These are phyloP conservation scores for Sphaerobolus stellatus DNA, from an alignment of 1,284 basidiomycete species.

Conservation along the genomic window DNA sequence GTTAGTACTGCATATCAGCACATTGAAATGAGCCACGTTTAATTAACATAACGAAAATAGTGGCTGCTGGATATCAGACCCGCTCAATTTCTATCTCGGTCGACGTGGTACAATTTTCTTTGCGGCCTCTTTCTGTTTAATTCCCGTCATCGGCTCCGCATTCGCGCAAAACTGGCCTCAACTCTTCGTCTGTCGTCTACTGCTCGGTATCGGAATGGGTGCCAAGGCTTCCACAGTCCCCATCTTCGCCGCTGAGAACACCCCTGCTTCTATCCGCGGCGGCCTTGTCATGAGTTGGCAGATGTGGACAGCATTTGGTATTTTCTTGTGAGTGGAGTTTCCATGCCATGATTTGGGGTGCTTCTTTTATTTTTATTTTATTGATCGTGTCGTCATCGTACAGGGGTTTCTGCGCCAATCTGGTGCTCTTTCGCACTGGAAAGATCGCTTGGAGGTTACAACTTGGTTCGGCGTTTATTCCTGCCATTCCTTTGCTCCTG, in stretches of 20 bases:
- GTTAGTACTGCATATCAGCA: too few species aligned
- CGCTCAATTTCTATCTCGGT: conserved; percentile 45
- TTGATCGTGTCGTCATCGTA: conserved; percentile 13
- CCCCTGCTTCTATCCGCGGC: conserved; percentile 64
- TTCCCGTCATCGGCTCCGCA: conserved; percentile 58
- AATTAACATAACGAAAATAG: conserved; percentile 16
- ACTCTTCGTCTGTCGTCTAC: conserved; percentile 49
- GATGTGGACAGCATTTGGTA: conserved; percentile 62
- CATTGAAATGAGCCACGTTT: too few species aligned
- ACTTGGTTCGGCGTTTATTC: conserved; percentile 54
- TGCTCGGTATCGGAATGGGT: conserved; percentile 69
- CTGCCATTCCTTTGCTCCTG: conserved; percentile 48
- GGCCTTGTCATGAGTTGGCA: conserved; percentile 72
- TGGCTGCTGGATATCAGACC: conserved; percentile 48
- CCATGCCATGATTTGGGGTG: background rate
- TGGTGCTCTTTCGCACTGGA: conserved; percentile 45
- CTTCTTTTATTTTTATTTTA: conserved; percentile 12
- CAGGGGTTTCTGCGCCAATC: conserved; percentile 48
- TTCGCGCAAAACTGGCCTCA: conserved; percentile 38
- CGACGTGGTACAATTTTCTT: conserved; percentile 70
- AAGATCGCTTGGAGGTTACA: conserved; percentile 58
- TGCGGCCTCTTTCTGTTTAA: conserved; percentile 54
- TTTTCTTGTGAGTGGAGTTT: conserved; percentile 41
- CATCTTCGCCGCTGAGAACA: conserved; percentile 59
- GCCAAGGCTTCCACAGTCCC: conserved; percentile 61